Evolutionary conservation across 306 rosid genomes (phyloP), one percentile per base, ranked within the genome.

Genomic region (Acmispon strigosus): DNA sequence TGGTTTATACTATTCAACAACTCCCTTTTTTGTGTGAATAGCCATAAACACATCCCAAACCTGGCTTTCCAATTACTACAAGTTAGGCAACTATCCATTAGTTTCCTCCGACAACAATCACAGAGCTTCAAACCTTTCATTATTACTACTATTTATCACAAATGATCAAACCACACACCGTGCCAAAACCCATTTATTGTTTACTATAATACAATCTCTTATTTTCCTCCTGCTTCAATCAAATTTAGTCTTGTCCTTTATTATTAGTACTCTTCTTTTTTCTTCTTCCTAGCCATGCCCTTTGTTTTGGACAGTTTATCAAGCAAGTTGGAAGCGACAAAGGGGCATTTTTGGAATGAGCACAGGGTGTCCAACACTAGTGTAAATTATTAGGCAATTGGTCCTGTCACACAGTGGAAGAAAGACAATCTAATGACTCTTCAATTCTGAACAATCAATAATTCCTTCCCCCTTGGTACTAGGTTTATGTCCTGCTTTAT

Each of bases 151-250:
- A n/a, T 12, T 7, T 34, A 12, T 20, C 48, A 22, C 80, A 66
- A 55, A 60, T 75, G 74, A 75, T 14, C 68, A 57, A 29, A 45
- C 49, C 59, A 36, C 59, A 36, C 19, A 36, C 48, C 37, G 53
- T 34, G 19, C 34, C n/a, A 45, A 36, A 55, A 41, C 24, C 41
- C 19, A 9, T 14, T 29, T 2, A n/a, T 7, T 57, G 4, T 45
- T 14, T 15, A 19, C n/a, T 6, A 29, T 16, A 29, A 49, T 24
- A 41, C 37, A 32, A 32, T 32, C 37, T 7, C 50, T 50, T 66
- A 17, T 32, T 29, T 47, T 50, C 13, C 0, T 18, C 15, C 5
- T 2, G 14, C n/a, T 0, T 9, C 7, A 6, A 29, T 56, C 19
- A 56, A 56, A 22, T 56, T 47, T 49, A 52, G 50, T 52, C 34